These are phyloP conservation scores for Begonia loranthoides DNA, from an alignment of 306 rosid genomes.

Conservation along the genomic window DNA sequence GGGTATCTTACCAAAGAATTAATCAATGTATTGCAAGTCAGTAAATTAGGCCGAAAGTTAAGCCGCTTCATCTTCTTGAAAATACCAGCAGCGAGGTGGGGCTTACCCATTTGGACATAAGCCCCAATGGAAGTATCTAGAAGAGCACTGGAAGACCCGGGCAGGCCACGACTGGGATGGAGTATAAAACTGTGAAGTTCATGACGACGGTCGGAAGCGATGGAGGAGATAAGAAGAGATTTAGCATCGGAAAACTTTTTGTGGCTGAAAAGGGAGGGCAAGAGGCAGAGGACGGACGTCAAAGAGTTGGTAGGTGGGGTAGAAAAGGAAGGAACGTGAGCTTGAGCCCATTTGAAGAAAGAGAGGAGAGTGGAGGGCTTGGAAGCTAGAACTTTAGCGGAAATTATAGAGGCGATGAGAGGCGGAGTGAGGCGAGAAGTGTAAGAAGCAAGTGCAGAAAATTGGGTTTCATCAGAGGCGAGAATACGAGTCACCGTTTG, in stretches of 20 bases:
- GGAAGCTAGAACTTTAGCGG: slow-evolving; percentile 30
- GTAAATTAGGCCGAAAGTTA: slow-evolving; percentile 30
- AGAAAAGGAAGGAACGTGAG: slow-evolving; percentile 31
- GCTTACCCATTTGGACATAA: slow-evolving; percentile 33
- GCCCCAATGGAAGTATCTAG: slow-evolving; percentile 64
- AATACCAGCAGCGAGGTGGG: slow-evolving; percentile 46
- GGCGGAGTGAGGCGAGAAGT: slow-evolving; percentile 33
- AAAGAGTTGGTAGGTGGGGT: slow-evolving; percentile 23
- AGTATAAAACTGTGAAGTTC: slow-evolving; percentile 39
- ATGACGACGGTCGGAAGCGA: slow-evolving; percentile 48
- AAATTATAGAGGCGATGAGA: slow-evolving; percentile 36
- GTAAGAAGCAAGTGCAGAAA: slow-evolving; percentile 17
- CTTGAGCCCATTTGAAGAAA: slow-evolving; percentile 48
- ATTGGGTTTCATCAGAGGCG: slow-evolving; percentile 7
- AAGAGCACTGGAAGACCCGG: slow-evolving; percentile 23
- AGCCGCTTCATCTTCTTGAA: slow-evolving; percentile 60
- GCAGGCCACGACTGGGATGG: slow-evolving; percentile 16
- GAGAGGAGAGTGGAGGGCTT: slow-evolving; percentile 31
- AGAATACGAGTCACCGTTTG: slow-evolving; percentile 21
- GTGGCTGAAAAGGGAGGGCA: slow-evolving; percentile 46
- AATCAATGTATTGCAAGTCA: slow-evolving; percentile 62
- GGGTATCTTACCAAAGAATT: slow-evolving; percentile 37
- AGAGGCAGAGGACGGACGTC: slow-evolving; percentile 38
- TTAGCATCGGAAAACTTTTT: slow-evolving; percentile 51
- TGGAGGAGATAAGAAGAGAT: slow-evolving; percentile 46